Evolutionary conservation across 2,329 filamentous ascomycete species (phyloP), one percentile per base, ranked within the genome.

Genomic region (Diaporthe nobilis): DNA sequence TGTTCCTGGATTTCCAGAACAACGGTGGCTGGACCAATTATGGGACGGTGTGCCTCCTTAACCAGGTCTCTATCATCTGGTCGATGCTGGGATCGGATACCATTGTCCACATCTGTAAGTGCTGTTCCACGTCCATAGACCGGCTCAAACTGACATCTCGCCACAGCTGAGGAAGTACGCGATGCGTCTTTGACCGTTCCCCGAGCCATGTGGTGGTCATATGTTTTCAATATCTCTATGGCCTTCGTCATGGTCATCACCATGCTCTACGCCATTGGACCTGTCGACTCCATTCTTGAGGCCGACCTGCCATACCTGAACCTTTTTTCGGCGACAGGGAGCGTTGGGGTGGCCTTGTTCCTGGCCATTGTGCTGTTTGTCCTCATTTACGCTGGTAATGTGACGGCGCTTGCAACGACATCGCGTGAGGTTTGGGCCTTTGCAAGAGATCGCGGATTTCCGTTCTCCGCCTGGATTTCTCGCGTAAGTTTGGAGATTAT

Each of bases 351-450:
- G 4, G 75, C 75, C 4, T 4, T 76, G 28, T 76, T 76, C n/a
- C n/a, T 76, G 47, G 75, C 72, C 5, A 67, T 75, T n/a, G 28
- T 57, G 3, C 3, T 76, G 31, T 67, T 76, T 34, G 47, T 76
- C 4, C 72, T 76, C 34, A 65, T 75, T 37, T 74, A 70, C 22
- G 49, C 75, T 12, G 75, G 75, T 1, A 76, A 75, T 7, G 42
- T 76, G 44, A 76, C 75, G 2, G 75, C 75, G 1, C 72, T 76
- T 15, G 75, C 75, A 20, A 68, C 75, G 4, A 76, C 75, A 20
- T 76, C 75, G 10, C 75, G 75, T 9, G 75, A 76, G 58, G 67
- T 76, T 0, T 76, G 75, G 75, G 75, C 75, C 6, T 76, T 76
- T 20, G 58, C 75, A 58, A 61, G 75, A 47, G 75, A 76, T 7